These are phyloP conservation scores for Pichia sp. DNA, from an alignment of 1,139 yeast species.

Conservation along the genomic window DNA sequence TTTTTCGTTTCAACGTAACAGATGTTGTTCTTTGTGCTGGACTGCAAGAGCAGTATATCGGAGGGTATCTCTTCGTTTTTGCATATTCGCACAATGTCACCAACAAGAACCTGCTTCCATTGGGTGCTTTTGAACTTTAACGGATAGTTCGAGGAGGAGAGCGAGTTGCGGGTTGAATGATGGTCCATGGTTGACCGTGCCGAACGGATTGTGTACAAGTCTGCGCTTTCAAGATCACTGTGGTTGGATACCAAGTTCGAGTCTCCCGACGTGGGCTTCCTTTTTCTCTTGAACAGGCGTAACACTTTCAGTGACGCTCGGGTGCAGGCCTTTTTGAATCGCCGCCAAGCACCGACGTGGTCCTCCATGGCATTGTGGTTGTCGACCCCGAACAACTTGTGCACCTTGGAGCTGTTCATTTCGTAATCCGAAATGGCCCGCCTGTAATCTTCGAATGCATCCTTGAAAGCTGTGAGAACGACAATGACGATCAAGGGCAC, in stretches of 20 bases:
- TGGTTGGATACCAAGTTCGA: background rate
- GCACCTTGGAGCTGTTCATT: conserved; percentile 49
- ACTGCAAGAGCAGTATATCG: conserved; percentile 47
- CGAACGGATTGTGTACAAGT: conserved; percentile 12
- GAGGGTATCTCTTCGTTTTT: conserved; percentile 60
- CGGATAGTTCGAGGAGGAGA: conserved; percentile 12
- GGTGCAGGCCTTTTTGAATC: conserved; percentile 41
- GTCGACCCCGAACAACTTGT: conserved; percentile 37
- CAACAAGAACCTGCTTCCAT: conserved; percentile 55
- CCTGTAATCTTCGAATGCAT: conserved; percentile 55
- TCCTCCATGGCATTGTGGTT: conserved; percentile 47
- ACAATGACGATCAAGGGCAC: conserved; percentile 60
- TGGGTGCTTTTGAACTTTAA: conserved; percentile 32
- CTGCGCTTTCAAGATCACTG: background rate
- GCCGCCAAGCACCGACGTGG: conserved; percentile 48
- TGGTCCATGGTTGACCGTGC: background rate
- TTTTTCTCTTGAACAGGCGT: conserved; percentile 56
- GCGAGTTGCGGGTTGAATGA: background rate
- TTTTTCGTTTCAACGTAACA: conserved; percentile 59
- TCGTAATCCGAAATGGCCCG: conserved; percentile 51
- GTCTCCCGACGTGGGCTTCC: conserved; percentile 38
- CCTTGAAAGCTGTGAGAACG: conserved; percentile 50
- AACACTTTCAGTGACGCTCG: conserved; percentile 26
- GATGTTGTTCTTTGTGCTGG: conserved; percentile 50
- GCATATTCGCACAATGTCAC: conserved; percentile 50